Base-by-base conservation (phyloP, 2,329 filamentous ascomycete genomes). In the Pseudocercospora eumusae region DNA sequence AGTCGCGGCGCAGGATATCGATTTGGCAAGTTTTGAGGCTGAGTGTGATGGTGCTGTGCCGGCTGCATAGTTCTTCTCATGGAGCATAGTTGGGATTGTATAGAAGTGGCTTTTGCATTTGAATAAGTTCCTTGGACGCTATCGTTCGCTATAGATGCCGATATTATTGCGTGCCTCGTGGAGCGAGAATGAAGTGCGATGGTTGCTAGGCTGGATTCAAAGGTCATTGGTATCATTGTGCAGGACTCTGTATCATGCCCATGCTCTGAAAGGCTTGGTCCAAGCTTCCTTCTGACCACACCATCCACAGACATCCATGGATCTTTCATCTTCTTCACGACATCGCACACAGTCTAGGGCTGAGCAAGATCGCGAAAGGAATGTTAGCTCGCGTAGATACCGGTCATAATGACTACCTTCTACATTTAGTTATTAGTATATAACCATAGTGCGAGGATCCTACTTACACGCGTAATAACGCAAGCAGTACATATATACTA, bases 1-100 rank as follows among this genome's bases (percentile, higher is more conserved):
- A 4, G 66, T 77, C 49, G 67, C 70, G 10, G 67, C 68, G 31
- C 28, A 71, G 59, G 75, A 74, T 56, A 57, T 66, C 2, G 68
- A 63, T 53, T 23, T 73, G 23, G 61, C 58, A 2, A 53, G 20
- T 28, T 25, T 68, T 3, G 71, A 73, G 59, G 64, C 21, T 5
- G 58, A 68, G 62, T 74, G 71, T 59, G 57, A 65, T 66, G 66
- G 64, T 0, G 49, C 61, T 13, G 23, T 57, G 11, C 66, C 64
- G 23, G 23, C 23, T 25, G 23, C 23, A 25, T 25, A 25, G n/a
- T n/a, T n/a, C n/a, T n/a, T n/a, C n/a, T n/a, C n/a, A 25, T 25
- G 23, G 23, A 25, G 23, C 23, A 25, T 25, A 6, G 28, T 31
- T 31, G 28, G 28, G 28, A 31, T 5, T 8, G 28, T 9, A 11